Conservation (phyloP, 2,329 filamentous ascomycete genomes). For the Penicillium capsulatum region DNA sequence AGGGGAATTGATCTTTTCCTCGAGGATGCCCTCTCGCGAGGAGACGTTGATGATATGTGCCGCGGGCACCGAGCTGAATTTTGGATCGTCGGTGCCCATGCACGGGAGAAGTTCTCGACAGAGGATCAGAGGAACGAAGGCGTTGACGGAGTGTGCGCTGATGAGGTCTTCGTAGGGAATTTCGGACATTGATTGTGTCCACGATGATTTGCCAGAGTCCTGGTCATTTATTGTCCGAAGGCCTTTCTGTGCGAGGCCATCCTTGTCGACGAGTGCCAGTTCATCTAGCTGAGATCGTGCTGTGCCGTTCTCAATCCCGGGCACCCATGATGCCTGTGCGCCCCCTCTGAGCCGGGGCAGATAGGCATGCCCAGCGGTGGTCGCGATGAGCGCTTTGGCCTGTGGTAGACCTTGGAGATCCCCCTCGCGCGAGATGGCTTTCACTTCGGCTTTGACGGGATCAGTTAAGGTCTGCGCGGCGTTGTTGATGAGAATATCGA, state of each 20-base stretch:
- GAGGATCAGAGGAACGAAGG: conserved; percentile 39
- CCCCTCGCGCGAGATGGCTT: conserved; percentile 25
- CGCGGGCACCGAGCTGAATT: not conserved
- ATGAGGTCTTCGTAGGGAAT: conserved; percentile 42
- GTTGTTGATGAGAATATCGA: conserved; percentile 40
- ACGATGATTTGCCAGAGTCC: conserved; percentile 28
- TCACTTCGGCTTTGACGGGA: conserved; percentile 28
- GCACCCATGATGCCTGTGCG: conserved; percentile 14
- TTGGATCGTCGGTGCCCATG: conserved; percentile 18
- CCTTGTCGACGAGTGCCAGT: not conserved
- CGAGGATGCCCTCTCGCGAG: conserved; percentile 37
- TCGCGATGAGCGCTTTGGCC: conserved; percentile 2
- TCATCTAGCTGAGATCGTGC: conserved; percentile 19
- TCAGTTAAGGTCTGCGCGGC: conserved; percentile 41
- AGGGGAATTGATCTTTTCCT: conserved; percentile 12
- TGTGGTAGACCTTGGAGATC: conserved; percentile 9
- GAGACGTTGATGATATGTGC: conserved; percentile 33
- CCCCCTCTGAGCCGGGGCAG: conserved; percentile 15
- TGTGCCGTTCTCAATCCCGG: conserved; percentile 27
- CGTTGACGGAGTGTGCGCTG: conserved; percentile 37
- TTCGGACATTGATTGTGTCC: conserved; percentile 33
- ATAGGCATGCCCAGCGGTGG: conserved; percentile 5
- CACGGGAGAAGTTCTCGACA: conserved; percentile 35
- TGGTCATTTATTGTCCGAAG: conserved; percentile 5
- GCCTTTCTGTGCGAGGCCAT: conserved; percentile 11